phyloP scores from a whole-genome alignment of 257 asterid species.

The Jasminum sambac region DNA sequence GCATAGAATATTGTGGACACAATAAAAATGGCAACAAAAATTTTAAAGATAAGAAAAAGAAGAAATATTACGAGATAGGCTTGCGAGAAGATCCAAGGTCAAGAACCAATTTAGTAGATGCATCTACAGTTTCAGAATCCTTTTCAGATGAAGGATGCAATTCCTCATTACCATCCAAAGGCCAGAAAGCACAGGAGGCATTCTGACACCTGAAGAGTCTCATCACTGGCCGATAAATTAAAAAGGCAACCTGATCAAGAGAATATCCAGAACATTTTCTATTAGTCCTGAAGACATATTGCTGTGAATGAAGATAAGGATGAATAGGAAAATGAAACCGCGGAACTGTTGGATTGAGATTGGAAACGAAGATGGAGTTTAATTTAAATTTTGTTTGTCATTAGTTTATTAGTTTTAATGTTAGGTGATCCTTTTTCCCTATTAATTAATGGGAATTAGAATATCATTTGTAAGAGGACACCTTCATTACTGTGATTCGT shows the following conservation, averaged over 20 bases:
- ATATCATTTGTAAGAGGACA: too few relatives aligned
- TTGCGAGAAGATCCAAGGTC: constrained; percentile 77
- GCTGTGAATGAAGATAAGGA: too few relatives aligned
- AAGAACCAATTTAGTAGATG: constrained; percentile 52
- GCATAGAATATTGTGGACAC: constrained; percentile 15
- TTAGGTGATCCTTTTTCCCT: too few relatives aligned
- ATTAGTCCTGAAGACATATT: constrained; percentile 11
- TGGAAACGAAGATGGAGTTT: too few relatives aligned
- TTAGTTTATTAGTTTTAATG: too few relatives aligned
- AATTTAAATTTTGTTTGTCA: too few relatives aligned
- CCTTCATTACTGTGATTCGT: neutral
- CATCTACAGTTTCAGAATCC: constrained; percentile 56
- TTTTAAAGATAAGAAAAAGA: constrained; percentile 20
- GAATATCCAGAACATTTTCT: constrained; percentile 7
- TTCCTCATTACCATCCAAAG: constrained; percentile 63
- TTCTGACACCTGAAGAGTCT: constrained; percentile 82
- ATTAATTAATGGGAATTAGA: too few relatives aligned
- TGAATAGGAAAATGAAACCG: too few relatives aligned
- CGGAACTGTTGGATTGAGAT: too few relatives aligned
- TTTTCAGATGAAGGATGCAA: constrained; percentile 43
- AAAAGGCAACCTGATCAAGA: constrained; percentile 80
- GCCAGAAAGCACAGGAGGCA: constrained; percentile 72
- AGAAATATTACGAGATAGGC: constrained; percentile 56
- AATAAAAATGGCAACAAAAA: constrained; percentile 17
- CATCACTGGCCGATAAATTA: constrained; percentile 96